These are phyloP conservation scores for Dictyophora rubrovolvata DNA, from an alignment of 768 basidiomycete species.

Conservation along the genomic window DNA sequence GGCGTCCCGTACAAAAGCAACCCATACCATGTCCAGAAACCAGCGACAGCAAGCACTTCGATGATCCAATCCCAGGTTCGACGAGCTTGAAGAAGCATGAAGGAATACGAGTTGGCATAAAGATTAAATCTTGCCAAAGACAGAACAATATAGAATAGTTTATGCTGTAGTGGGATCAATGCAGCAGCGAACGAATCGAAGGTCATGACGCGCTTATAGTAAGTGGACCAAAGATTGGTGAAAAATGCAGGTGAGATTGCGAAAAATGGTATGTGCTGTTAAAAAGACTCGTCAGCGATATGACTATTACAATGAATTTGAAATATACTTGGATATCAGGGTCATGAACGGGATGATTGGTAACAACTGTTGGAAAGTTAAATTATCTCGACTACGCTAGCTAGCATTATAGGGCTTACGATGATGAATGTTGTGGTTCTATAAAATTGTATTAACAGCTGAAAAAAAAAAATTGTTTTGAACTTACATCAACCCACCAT, in stretches of 20 bases:
- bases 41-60: constrained; percentile 64
- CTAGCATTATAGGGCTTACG: constrained; percentile 40
- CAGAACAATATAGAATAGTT: constrained; percentile 86
- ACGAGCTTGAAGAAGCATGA: constrained; percentile 51
- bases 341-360: constrained; percentile 95
- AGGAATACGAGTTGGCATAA: constrained; percentile 76
- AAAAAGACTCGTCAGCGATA: not conserved
- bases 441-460: constrained; percentile 10
- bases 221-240: constrained; percentile 81
- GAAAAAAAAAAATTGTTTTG: not conserved
- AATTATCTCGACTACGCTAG: constrained; percentile 4
- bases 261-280: constrained; percentile 79
- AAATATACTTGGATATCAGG: constrained; percentile 49
- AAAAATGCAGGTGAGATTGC: constrained; percentile 87
- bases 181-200: constrained; percentile 61
- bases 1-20: constrained; percentile 60
- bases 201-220: constrained; percentile 79
- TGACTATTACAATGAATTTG: not conserved
- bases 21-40: constrained; percentile 88
- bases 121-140: constrained; percentile 91
- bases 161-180: constrained; percentile 75
- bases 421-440: constrained; percentile 96
- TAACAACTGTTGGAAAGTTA: constrained; percentile 52
- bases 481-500: constrained; percentile 96
- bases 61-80: constrained; percentile 72